These are phyloP conservation scores for Boletus pseudo-olivaceus DNA, from an alignment of 768 basidiomycete genomes.

Conservation along the genomic window DNA sequence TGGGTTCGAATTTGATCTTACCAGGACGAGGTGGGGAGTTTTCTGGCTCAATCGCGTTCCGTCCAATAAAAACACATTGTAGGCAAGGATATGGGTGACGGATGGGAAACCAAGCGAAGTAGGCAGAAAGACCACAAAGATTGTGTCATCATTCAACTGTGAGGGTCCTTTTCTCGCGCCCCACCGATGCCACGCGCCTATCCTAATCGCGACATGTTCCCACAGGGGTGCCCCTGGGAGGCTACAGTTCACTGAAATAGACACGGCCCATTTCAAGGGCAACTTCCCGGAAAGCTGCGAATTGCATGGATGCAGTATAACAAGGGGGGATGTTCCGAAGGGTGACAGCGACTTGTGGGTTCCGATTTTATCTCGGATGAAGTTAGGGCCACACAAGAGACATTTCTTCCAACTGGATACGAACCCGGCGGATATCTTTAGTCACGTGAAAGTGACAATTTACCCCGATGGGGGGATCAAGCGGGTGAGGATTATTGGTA, in stretches of 20 bases:
- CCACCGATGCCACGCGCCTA: not conserved
- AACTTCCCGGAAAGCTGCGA: slow-evolving; percentile 92
- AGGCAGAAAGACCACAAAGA: slow-evolving; percentile 78
- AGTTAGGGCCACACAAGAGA: slow-evolving; percentile 84
- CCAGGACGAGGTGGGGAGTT: slow-evolving; percentile 68
- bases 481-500: slow-evolving; percentile 79
- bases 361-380: slow-evolving; percentile 67
- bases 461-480: slow-evolving; percentile 96
- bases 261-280: slow-evolving; percentile 94
- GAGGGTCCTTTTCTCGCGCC: slow-evolving; percentile 17
- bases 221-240: slow-evolving; percentile 68
- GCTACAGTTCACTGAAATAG: slow-evolving; percentile 80
- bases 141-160: slow-evolving; percentile 90
- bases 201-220: not conserved
- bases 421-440: slow-evolving; percentile 55
- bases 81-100: slow-evolving; percentile 93
- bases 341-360: slow-evolving; percentile 55
- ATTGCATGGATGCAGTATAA: slow-evolving; percentile 52
- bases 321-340: slow-evolving; percentile 36
- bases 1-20: slow-evolving; percentile 85
- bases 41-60: not conserved
- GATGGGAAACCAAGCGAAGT: slow-evolving; percentile 97
- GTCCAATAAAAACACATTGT: not conserved
- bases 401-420: slow-evolving; percentile 85
- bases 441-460: slow-evolving; percentile 85